Percentiles rank a stretch among this genome's conserved stretches.
Evolutionary conservation across 2,329 filamentous ascomycete genomes (phyloP).

Genomic region (Tympanopsis confertula): DNA sequence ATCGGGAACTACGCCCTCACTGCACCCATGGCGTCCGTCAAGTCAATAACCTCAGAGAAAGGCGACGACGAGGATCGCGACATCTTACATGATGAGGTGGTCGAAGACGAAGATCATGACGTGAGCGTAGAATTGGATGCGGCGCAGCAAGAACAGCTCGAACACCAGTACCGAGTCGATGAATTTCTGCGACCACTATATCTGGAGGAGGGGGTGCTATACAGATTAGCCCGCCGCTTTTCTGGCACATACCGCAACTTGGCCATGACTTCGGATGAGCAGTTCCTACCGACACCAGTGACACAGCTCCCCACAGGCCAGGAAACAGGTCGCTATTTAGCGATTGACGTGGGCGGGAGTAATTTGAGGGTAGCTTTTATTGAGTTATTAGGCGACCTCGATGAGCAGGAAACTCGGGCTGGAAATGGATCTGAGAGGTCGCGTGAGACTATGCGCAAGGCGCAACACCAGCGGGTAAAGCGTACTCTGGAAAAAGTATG

Average conservation of each 20-base stretch:
- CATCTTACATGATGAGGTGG: not conserved
- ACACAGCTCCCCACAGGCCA: slow-evolving; percentile 32
- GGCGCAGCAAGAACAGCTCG: not conserved
- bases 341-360: slow-evolving; percentile 57
- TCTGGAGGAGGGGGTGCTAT: slow-evolving; percentile 31
- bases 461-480: slow-evolving; percentile 18
- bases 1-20: no score
- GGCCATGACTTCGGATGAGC: slow-evolving; percentile 36
- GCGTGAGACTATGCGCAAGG: slow-evolving; percentile 5
- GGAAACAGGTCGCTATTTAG: slow-evolving; percentile 39
- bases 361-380: slow-evolving; percentile 60
- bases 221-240: slow-evolving; percentile 34
- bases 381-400: slow-evolving; percentile 35
- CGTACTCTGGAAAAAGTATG: slow-evolving; percentile 58
- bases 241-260: slow-evolving; percentile 32
- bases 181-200: slow-evolving; percentile 38
- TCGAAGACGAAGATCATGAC: not conserved
- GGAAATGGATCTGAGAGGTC: slow-evolving; percentile 9
- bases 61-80: not conserved
- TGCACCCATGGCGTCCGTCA: not conserved
- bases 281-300: slow-evolving; percentile 51
- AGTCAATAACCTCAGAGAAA: not conserved
- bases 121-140: not conserved
- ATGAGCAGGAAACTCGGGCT: slow-evolving; percentile 4
- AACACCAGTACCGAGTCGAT: slow-evolving; percentile 4